These are phyloP conservation scores for Calocera cornea DNA, from an alignment of 768 basidiomycete species.

Conservation along the genomic window DNA sequence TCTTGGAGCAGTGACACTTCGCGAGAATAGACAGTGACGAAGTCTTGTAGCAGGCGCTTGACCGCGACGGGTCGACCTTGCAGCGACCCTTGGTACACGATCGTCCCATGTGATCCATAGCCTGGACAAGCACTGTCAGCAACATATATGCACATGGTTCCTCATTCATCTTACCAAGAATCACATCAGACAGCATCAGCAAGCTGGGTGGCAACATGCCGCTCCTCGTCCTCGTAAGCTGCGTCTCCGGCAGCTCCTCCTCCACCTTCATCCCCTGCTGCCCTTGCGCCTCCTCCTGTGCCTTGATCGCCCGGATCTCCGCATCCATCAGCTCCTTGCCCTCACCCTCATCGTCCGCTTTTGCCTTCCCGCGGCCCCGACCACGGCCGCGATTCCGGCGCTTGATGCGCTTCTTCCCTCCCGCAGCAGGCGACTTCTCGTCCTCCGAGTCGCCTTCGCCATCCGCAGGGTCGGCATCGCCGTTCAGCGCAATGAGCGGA, in stretches of 20 bases:
- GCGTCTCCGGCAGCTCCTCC: constrained; percentile 27
- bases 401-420: constrained; percentile 28
- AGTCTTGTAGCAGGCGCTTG: constrained; percentile 88
- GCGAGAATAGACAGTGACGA: constrained; percentile 83
- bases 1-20: constrained; percentile 93
- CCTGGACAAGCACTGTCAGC: constrained; percentile 35
- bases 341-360: constrained; percentile 19
- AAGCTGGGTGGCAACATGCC: constrained; percentile 26
- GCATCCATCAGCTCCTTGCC: constrained; percentile 20
- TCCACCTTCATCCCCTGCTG: not conserved
- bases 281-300: constrained; percentile 1
- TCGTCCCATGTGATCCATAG: constrained; percentile 91
- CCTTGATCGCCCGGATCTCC: constrained; percentile 19
- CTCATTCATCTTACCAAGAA: constrained; percentile 44
- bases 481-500: not conserved
- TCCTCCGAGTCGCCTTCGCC: constrained; percentile 19
- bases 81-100: constrained; percentile 87
- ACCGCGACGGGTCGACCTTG: constrained; percentile 98
- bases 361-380: constrained; percentile 39
- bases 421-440: constrained; percentile 35
- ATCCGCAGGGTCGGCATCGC: not conserved
- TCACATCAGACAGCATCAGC: constrained; percentile 54
- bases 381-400: constrained; percentile 17
- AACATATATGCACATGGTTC: not conserved
- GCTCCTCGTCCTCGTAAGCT: not conserved